Evolutionary conservation across 345 rosid genomes (phyloP).

Genomic region (Dipteronia dyeriana): DNA sequence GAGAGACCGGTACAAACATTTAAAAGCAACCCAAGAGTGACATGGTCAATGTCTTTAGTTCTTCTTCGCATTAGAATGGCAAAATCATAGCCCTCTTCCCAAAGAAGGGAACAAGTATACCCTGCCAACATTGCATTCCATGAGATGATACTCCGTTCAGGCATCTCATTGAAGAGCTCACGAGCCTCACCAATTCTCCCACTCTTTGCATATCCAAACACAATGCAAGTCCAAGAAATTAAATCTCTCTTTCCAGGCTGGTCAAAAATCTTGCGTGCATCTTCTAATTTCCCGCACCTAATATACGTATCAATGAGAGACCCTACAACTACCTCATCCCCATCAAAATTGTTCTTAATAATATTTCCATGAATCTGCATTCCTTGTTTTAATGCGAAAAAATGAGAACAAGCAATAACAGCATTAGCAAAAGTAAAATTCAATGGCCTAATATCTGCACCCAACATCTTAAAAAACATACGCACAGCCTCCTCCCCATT

Average conservation of each 20-base stretch:
- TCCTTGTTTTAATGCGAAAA: slow-evolving; percentile 52
- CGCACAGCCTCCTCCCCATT: slow-evolving; percentile 51
- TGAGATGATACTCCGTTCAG: slow-evolving; percentile 65
- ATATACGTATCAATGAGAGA: slow-evolving; percentile 70
- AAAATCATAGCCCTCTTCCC: slow-evolving; percentile 73
- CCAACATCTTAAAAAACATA: slow-evolving; percentile 64
- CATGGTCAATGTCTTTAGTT: slow-evolving; percentile 55
- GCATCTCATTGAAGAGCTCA: slow-evolving; percentile 75
- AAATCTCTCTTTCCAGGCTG: slow-evolving; percentile 50
- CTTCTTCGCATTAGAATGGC: slow-evolving; percentile 45
- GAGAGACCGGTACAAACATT: slow-evolving; percentile 67
- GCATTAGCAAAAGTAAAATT: slow-evolving; percentile 70
- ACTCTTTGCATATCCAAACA: slow-evolving; percentile 66
- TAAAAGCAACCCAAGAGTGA: slow-evolving; percentile 59
- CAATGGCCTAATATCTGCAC: slow-evolving; percentile 50
- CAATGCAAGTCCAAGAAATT: slow-evolving; percentile 69
- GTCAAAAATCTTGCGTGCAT: slow-evolving; percentile 65
- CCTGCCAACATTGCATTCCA: slow-evolving; percentile 91
- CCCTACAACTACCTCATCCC: slow-evolving; percentile 57
- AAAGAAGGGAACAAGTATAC: slow-evolving; percentile 48
- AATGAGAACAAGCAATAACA: slow-evolving; percentile 70
- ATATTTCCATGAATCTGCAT: slow-evolving; percentile 69
- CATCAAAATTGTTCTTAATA: slow-evolving; percentile 43
- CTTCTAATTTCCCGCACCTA: slow-evolving; percentile 58
- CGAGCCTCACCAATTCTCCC: slow-evolving; percentile 68